phyloP scores from a whole-genome alignment of 2,329 filamentous ascomycete species.

The Xylariaceae sp. region DNA sequence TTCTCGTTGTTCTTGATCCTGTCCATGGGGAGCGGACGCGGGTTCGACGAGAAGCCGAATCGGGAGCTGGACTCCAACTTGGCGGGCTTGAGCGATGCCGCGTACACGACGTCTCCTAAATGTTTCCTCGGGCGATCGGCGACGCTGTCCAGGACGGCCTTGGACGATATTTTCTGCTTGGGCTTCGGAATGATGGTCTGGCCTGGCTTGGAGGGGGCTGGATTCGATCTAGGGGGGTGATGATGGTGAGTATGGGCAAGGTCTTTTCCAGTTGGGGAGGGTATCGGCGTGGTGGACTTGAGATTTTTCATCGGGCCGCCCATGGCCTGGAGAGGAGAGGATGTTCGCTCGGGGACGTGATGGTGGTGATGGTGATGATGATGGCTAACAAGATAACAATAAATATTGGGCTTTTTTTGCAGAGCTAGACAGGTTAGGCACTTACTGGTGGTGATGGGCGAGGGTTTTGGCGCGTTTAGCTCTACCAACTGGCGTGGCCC shows the following conservation, averaged over 20 bases:
- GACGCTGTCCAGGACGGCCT: conserved; percentile 68
- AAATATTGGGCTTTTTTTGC: conserved; percentile 14
- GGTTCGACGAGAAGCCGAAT: conserved; percentile 49
- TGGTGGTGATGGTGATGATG: conserved; percentile 55
- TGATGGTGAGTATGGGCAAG: conserved; percentile 43
- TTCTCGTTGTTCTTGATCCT: conserved; percentile 72
- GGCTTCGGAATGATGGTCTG: conserved; percentile 50
- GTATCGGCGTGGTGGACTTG: conserved; percentile 42
- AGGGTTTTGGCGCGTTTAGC: conserved; percentile 67
- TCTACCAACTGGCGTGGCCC: conserved; percentile 53
- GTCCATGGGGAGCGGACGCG: conserved; percentile 72
- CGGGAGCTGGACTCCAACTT: conserved; percentile 40
- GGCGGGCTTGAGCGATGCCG: conserved; percentile 57
- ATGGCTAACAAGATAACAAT: conserved; percentile 24
- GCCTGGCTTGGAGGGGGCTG: conserved; percentile 28
- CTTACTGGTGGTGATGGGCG: conserved; percentile 60
- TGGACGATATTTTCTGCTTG: conserved; percentile 63
- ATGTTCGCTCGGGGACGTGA: conserved; percentile 43
- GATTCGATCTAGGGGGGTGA: conserved; percentile 40
- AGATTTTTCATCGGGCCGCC: conserved; percentile 44
- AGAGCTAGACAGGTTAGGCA: conserved; percentile 14
- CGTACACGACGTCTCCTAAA: conserved; percentile 80
- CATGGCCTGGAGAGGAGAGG: conserved; percentile 38
- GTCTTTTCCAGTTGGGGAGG: conserved; percentile 43
- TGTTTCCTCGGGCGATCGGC: conserved; percentile 69